Base-by-base conservation (phyloP, 2,329 filamentous ascomycete species). In the Aspergillus tanneri region DNA sequence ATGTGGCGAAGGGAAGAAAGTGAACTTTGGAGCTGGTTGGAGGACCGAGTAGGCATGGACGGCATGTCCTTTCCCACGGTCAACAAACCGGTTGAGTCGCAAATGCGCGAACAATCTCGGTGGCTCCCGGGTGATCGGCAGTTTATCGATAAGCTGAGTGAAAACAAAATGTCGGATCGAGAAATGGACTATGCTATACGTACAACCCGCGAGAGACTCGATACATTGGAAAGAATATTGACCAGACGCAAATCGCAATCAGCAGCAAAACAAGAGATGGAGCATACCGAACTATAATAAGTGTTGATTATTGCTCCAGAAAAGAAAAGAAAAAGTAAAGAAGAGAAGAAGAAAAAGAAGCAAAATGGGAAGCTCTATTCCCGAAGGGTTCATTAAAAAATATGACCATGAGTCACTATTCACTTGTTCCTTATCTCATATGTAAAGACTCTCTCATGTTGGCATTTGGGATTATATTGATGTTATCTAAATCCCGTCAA, bases 1-100 rank as follows among this genome's bases (percentile, higher is more conserved):
- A 87, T 97, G 63, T 99, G 92, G 91, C 80, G 84, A 27, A 77
- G 83, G 32, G 90, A 96, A 67, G 91, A 96, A 66, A 89, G 82
- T 56, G 89, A 93, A 60, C 74, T 96, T 8, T 96, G 91, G 91
- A 85, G 88, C 49, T 96, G 91, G 91, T 74, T 96, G 4, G 91
- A 96, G 67, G 88, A 95, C 60, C 80, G 91, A 14, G 85, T 90
- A 2, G 87, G 89, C 2, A 74, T 93, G 65, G 86, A 90, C 47
- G 74, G 76, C 3, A 64, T 74, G 39, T 60, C 68, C 12, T 68
- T 74, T 35, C 68, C 71, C 12, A 63, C 59, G 3, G 56, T 58
- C 19, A 61, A 66, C 32, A 54, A 53, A 25, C 53, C 58, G 44
- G 37, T 50, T 25, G 46, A 61, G 39, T 45, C 75, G 74, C 49